These are phyloP conservation scores for Lolium perenne DNA, from an alignment of 176 grass and related monocot genomes.

Conservation along the genomic window DNA sequence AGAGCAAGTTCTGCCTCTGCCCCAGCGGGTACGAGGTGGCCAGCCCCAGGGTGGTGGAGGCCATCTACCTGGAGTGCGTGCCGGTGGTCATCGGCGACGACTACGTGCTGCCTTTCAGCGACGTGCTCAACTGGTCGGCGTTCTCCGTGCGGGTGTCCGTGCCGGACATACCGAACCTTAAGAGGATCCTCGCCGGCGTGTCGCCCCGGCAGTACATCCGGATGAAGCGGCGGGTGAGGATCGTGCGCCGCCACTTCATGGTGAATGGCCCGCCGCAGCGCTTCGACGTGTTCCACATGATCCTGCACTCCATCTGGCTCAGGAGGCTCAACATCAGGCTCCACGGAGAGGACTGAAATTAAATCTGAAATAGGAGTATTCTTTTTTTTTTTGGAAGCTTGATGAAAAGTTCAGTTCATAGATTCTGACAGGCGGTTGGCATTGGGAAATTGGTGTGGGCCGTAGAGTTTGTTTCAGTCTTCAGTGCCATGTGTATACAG, in stretches of 20 bases:
- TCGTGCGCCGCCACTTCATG: constrained; percentile 71
- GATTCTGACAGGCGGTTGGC: neutral
- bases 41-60: constrained; percentile 82
- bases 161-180: constrained; percentile 66
- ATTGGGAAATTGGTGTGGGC: neutral
- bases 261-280: constrained; percentile 52
- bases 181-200: constrained; percentile 58
- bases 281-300: constrained; percentile 86
- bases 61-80: constrained; percentile 86
- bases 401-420: neutral
- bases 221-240: constrained; percentile 65
- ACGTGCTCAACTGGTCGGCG: constrained; percentile 80
- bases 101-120: constrained; percentile 78
- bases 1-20: constrained; percentile 84
- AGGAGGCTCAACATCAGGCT: constrained; percentile 75
- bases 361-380: neutral
- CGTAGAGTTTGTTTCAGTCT: neutral
- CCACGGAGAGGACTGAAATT: neutral
- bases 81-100: constrained; percentile 76
- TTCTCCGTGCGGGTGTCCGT: constrained; percentile 70
- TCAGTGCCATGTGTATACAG: neutral
- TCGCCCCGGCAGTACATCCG: constrained; percentile 74
- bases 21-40: constrained; percentile 95
- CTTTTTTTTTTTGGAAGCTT: neutral
- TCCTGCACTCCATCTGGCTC: constrained; percentile 91